phyloP scores from a whole-genome alignment of 768 basidiomycete species.

The Mycena maculata region DNA sequence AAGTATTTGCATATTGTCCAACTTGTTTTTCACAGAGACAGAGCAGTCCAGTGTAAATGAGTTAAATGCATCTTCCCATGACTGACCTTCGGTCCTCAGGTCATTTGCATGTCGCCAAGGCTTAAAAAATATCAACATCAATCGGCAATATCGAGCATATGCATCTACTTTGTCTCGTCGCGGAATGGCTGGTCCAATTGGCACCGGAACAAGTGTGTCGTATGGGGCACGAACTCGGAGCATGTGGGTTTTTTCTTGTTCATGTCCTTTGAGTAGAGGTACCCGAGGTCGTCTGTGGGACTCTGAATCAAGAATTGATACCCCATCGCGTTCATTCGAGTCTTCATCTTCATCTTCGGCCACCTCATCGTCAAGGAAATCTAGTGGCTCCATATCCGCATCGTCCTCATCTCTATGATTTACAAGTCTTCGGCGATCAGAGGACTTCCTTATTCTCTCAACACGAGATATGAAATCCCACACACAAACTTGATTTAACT shows the following conservation, averaged over 20 bases:
- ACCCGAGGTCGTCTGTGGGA: not conserved
- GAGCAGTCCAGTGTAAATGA: conserved; percentile 24
- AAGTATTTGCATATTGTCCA: conserved; percentile 58
- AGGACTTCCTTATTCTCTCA: conserved; percentile 33
- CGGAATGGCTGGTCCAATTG: conserved; percentile 49
- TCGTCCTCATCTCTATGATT: conserved; percentile 18
- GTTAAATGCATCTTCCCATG: conserved; percentile 48
- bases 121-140: conserved; percentile 58
- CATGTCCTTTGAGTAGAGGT: conserved; percentile 30
- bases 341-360: no score
- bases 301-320: not conserved
- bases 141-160: conserved; percentile 40
- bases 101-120: conserved; percentile 49
- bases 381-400: conserved; percentile 1
- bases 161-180: conserved; percentile 38
- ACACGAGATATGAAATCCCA: conserved; percentile 45
- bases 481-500: conserved; percentile 33
- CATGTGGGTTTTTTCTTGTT: no score
- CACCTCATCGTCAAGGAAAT: not conserved
- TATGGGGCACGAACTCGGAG: no score
- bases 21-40: conserved; percentile 24
- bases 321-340: not conserved
- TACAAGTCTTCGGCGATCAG: conserved; percentile 16
- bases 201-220: no score
- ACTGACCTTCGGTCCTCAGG: conserved; percentile 29